These are phyloP conservation scores for Blastocystis sp. DNA, from an alignment of 352 stramenopile genomes.

Conservation along the genomic window DNA sequence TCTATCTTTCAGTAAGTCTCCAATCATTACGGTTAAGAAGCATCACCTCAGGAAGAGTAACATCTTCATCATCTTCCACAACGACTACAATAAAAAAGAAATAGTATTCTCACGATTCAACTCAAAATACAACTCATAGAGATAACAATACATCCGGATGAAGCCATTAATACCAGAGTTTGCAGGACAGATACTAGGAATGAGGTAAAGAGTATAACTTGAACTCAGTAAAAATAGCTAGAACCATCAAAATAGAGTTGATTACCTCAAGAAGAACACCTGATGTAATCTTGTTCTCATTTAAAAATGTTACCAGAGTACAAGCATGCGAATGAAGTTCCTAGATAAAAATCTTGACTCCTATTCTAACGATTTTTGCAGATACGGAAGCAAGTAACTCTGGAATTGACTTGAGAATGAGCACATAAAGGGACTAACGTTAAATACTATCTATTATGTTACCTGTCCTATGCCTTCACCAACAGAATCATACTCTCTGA, in stretches of 20 bases:
- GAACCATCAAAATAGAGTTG: background rate
- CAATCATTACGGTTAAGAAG: background rate
- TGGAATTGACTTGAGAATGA: conserved; percentile 29
- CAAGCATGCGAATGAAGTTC: conserved; percentile 34
- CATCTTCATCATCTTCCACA: background rate
- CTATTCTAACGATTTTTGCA: background rate
- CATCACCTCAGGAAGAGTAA: conserved; percentile 27
- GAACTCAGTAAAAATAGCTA: conserved; percentile 23
- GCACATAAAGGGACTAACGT: conserved; percentile 8
- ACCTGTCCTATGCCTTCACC: conserved; percentile 25
- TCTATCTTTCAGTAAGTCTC: background rate
- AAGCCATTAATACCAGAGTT: background rate
- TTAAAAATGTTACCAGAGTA: background rate
- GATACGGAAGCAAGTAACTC: background rate
- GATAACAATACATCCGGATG: conserved; percentile 1
- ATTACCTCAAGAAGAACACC: conserved; percentile 42
- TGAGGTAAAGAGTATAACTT: background rate
- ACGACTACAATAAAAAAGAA: background rate
- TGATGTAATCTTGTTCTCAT: conserved; percentile 4
- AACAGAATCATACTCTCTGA: background rate
- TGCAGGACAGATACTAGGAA: background rate
- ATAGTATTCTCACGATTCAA: background rate
- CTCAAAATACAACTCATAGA: conserved; percentile 55
- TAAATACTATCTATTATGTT: background rate
- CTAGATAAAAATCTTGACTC: background rate